These are phyloP conservation scores for Astrothelium subdiscretum DNA, from an alignment of 495 filamentous ascomycete species.

Conservation along the genomic window DNA sequence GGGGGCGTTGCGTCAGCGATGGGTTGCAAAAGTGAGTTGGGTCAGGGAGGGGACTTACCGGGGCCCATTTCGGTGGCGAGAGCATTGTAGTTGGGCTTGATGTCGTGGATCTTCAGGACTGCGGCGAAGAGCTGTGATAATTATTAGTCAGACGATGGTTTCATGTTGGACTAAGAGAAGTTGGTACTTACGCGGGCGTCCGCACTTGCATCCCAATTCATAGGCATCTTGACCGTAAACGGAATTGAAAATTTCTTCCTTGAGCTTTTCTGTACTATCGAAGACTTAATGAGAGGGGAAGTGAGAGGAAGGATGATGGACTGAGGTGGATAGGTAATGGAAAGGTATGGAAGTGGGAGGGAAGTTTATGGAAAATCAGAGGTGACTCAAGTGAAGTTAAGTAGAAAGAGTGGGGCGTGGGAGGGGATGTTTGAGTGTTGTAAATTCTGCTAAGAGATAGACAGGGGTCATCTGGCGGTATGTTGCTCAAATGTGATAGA, in stretches of 20 bases:
- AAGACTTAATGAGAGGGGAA: background rate
- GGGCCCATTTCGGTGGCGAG: slow-evolving; percentile 11
- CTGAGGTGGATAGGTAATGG: background rate
- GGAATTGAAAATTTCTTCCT: background rate
- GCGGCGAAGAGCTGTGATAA: slow-evolving; percentile 11
- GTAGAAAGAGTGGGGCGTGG: background rate
- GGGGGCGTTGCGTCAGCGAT: background rate
- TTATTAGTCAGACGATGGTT: background rate
- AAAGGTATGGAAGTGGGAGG: no score
- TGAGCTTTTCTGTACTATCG: background rate
- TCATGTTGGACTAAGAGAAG: background rate
- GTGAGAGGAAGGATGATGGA: background rate
- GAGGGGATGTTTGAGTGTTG: background rate
- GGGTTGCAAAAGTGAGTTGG: background rate
- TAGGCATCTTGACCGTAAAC: slow-evolving; percentile 13
- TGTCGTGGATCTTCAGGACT: slow-evolving; percentile 6
- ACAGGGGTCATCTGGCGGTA: no score
- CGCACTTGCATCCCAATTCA: slow-evolving; percentile 12
- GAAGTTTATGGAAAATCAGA: background rate
- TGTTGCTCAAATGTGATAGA: no score
- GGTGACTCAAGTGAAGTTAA: background rate
- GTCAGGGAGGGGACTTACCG: background rate
- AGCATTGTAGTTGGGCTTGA: slow-evolving; percentile 7
- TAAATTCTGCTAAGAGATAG: no score
- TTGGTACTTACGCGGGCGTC: slow-evolving; percentile 12